Evolutionary conservation across 2,329 filamentous ascomycete species (phyloP).

Genomic region (Geosmithia putterillii): DNA sequence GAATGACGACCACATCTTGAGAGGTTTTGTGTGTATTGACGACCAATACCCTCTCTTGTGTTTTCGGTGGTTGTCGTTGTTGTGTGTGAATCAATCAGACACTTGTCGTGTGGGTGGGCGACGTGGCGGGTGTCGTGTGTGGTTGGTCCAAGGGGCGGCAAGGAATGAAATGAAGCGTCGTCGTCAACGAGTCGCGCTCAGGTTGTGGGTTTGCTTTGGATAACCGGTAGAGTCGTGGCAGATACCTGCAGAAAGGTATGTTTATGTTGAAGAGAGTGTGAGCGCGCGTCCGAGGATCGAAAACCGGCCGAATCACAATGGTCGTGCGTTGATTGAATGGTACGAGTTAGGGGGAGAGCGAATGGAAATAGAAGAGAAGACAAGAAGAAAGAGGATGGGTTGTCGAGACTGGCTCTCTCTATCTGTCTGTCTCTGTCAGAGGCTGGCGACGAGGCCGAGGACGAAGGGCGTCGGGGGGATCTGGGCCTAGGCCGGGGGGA

Average conservation of each 20-base stretch:
- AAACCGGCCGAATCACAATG: not conserved
- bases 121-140: not conserved
- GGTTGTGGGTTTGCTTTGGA: not conserved
- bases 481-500: not conserved
- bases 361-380: slow-evolving; percentile 1
- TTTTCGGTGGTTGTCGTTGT: too few relatives aligned
- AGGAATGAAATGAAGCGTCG: not conserved
- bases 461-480: not conserved
- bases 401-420: not conserved
- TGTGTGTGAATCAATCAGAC: too few relatives aligned
- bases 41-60: not conserved
- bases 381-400: not conserved
- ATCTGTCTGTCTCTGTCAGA: not conserved
- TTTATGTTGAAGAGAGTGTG: not conserved
- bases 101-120: too few relatives aligned
- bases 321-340: not conserved
- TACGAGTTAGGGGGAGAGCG: not conserved
- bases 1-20: slow-evolving; percentile 34
- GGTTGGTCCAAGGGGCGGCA: not conserved
- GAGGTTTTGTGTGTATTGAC: not conserved
- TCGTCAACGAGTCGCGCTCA: too few relatives aligned
- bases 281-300: not conserved
- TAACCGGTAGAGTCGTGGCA: not conserved
- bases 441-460: not conserved
- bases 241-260: not conserved